These are phyloP conservation scores for Pinus albicaulis DNA, from an alignment of 75 land plant species.

Conservation along the genomic window DNA sequence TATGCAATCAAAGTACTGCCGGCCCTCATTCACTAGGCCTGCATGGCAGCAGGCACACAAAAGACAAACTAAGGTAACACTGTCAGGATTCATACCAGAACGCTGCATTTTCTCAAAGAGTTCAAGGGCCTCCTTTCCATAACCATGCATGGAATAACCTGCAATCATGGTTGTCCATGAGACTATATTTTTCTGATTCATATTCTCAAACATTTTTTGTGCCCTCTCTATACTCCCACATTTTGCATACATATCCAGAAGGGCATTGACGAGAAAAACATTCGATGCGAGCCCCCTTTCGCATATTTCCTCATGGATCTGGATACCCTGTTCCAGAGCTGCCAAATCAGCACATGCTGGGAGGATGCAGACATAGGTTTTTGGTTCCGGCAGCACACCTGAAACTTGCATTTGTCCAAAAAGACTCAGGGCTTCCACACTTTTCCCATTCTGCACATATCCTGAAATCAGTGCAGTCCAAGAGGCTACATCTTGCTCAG, in stretches of 20 bases:
- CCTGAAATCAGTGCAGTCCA: constrained; percentile 1
- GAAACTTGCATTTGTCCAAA: not conserved
- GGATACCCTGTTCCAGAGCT: not conserved
- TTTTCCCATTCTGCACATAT: not conserved
- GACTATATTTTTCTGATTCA: not conserved
- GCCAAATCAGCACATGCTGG: not conserved
- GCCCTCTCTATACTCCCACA: constrained; percentile 11
- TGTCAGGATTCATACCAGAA: constrained; percentile 3
- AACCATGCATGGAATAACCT: not conserved
- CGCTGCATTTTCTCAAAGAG: constrained; percentile 8
- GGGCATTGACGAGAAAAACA: constrained; percentile 11
- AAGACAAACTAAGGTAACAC: constrained; percentile 12
- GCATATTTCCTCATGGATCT: not conserved
- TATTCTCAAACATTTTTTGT: not conserved
- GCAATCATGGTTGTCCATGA: constrained; percentile 1
- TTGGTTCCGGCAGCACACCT: not conserved
- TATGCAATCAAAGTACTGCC: constrained; percentile 14
- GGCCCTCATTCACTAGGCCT: constrained; percentile 15
- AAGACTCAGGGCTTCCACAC: not conserved
- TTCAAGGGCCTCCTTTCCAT: not conserved
- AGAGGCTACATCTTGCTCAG: not conserved
- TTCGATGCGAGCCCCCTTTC: not conserved
- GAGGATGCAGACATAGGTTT: constrained; percentile 1
- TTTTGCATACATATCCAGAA: constrained; percentile 24
- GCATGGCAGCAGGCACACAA: constrained; percentile 17